Percentiles rank a stretch among this genome's conserved stretches.
Conservation (phyloP, 345 rosid species). For the Turritis glabra region DNA sequence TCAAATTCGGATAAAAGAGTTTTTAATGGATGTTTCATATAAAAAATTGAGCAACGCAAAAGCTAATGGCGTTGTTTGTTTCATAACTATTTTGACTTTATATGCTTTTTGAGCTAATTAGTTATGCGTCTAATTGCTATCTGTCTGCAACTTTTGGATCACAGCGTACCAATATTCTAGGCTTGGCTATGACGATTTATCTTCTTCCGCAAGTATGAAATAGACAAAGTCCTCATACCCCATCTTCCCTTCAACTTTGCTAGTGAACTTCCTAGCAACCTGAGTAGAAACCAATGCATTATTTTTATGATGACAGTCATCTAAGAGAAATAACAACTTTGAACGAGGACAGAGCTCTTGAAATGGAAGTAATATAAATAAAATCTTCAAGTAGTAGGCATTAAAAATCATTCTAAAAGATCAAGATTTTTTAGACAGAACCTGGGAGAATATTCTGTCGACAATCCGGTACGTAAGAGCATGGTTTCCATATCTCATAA, state of each 20-base stretch:
- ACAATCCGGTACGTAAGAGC: conserved; percentile 96
- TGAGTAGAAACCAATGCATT: conserved; percentile 30
- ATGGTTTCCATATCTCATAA: conserved; percentile 93
- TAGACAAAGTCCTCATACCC: conserved; percentile 95
- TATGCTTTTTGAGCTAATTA: no score
- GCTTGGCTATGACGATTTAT: conserved; percentile 91
- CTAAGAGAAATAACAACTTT: neutral
- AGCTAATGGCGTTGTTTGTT: no score
- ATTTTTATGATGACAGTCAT: neutral
- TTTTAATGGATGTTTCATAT: no score
- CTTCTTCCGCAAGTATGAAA: conserved; percentile 92
- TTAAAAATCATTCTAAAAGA: neutral
- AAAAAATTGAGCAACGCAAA: no score
- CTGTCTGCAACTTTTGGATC: neutral
- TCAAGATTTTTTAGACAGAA: conserved; percentile 34
- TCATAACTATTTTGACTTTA: no score
- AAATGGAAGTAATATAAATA: neutral
- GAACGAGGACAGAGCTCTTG: neutral
- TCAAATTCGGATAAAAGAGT: no score
- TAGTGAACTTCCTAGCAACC: conserved; percentile 81
- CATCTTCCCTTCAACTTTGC: conserved; percentile 90
- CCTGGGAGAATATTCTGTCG: conserved; percentile 94
- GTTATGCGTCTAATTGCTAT: no score
- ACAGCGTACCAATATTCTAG: conserved; percentile 81
- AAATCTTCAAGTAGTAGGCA: neutral